Base-by-base conservation (phyloP, 1,284 basidiomycete species). In the Marasmius fiardii region DNA sequence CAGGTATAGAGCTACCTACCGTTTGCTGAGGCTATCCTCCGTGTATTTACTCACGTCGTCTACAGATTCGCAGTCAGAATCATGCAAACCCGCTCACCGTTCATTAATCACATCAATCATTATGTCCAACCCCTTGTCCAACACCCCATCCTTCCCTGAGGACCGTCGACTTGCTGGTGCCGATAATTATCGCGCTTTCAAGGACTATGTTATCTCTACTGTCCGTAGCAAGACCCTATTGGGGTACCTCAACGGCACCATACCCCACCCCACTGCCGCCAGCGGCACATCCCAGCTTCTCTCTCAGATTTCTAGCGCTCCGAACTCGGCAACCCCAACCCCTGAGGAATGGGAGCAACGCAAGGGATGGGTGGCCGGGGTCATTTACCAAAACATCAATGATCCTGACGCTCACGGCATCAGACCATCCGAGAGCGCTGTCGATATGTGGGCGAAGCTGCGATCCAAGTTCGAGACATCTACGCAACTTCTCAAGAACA, bases 161-260 rank as follows among this genome's bases (percentile, higher is more conserved):
- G 39, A 41, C 2, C 14, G 14, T 41, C 39, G 39, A 14, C 39
- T 41, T 6, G n/a, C 4, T 6, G 37, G 37, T 39, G 16, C 16
- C 18, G 37, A 39, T 4, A 39, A 39, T 14, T 39, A 4, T 5
- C 5, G 16, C 16, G 4, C 14, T 14, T 39, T 39, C 37, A 41
- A n/a, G n/a, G 51, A 52, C 16, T 16, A 3, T 10, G 51, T 52
- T 10, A 31, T 21, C 16, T 41, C 18, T 24, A 8, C 43, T 23
- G 18, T 35, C 18, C 37, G 39, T 1, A 20, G 18, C 14, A 26
- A 52, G 24, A 37, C 37, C 11, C 18, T 52, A 2, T 1, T 8
- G 2, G 51, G 51, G 1, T 52, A 52, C 21, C 37, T 52, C 37
- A n/a, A 43, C 8, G 37, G 51, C n/a, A 52, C n/a, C 14, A 52